Base-by-base conservation (phyloP, 2,329 filamentous ascomycete species). In the Sarocladiaceae sp. region DNA sequence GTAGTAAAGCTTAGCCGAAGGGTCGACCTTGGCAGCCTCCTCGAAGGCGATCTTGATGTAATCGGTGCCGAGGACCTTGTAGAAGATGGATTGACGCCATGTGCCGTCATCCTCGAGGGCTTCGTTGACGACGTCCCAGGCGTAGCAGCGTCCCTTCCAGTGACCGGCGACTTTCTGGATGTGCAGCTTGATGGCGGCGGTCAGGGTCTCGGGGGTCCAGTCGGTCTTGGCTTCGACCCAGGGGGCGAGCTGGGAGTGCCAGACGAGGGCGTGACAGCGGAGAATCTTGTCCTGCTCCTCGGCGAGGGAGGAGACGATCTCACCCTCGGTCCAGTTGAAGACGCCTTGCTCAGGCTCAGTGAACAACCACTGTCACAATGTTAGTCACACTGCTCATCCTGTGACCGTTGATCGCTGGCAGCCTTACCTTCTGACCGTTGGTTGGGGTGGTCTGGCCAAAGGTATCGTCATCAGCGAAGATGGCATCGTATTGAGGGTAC, bases 71-170 rank as follows among this genome's bases (percentile, higher is more conserved):
- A 82, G 71, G 18, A 73, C 69, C 20, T 73, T 61, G 62, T 76
- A 75, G 67, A 77, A 82, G 47, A 80, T 65, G 29, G 64, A 67
- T 53, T 72, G 59, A 52, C 76, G 70, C 58, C 70, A 76, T 1
- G 70, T 73, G 18, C 77, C 77, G 60, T 79, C 73, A 53, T 82
- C 79, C 52, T 80, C 74, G 52, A 82, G 71, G 10, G 75, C 76
- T 65, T 83, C 78, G 63, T 87, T 87, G 22, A 85, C 75, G 0
- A 87, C 83, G 52, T 87, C 83, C 82, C 82, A 87, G 26, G 76
- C 73, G 62, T 80, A 80, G 65, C 82, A 84, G 58, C 79, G 71
- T 52, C 79, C 77, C 63, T 77, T 76, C 70, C 78, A 85, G 65
- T 84, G 75, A 13, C 67, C 70, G 6, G 79, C 77, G 48, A 78